Percentiles rank a stretch among this genome's conserved stretches.
These are phyloP conservation scores for Diplodia intermedia DNA, from an alignment of 2,329 filamentous ascomycete genomes.

Conservation along the genomic window DNA sequence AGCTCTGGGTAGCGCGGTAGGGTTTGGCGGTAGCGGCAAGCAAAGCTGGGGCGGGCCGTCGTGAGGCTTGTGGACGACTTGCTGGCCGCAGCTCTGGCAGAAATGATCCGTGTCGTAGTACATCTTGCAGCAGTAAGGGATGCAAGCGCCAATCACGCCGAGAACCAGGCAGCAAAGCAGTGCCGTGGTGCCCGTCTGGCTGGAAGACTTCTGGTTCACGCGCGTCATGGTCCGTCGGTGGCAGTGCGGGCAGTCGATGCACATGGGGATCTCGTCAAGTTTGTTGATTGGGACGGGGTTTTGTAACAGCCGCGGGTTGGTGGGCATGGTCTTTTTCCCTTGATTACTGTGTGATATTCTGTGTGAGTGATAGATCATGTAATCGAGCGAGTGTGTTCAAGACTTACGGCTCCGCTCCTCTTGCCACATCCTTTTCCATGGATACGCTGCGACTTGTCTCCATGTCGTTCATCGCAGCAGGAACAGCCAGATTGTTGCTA, in stretches of 20 bases:
- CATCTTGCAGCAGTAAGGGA: slow-evolving; percentile 4
- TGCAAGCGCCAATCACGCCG: not conserved
- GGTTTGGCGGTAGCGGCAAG: not conserved
- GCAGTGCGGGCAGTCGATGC: slow-evolving; percentile 9
- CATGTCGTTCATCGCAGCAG: not conserved
- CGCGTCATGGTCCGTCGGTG: not conserved
- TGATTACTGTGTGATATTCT: not conserved
- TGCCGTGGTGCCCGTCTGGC: not conserved
- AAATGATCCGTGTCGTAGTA: slow-evolving; percentile 8
- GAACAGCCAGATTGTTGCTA: not conserved
- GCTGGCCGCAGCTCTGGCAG: not conserved
- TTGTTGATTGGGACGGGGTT: not conserved
- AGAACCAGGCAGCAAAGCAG: not conserved
- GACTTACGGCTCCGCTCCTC: not conserved
- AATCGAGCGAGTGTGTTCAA: no score
- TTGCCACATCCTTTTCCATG: not conserved
- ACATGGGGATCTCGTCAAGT: not conserved
- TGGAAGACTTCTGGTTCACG: not conserved
- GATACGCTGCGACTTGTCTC: not conserved
- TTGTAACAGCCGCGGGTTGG: not conserved
- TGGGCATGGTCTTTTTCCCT: not conserved
- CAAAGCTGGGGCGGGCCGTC: not conserved
- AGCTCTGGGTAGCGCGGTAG: not conserved
- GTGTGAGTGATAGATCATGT: not conserved
- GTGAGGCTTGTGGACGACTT: not conserved